Evolutionary conservation across 2,329 filamentous ascomycete genomes (phyloP).

Genomic region (Trematosphaeria pertusa): DNA sequence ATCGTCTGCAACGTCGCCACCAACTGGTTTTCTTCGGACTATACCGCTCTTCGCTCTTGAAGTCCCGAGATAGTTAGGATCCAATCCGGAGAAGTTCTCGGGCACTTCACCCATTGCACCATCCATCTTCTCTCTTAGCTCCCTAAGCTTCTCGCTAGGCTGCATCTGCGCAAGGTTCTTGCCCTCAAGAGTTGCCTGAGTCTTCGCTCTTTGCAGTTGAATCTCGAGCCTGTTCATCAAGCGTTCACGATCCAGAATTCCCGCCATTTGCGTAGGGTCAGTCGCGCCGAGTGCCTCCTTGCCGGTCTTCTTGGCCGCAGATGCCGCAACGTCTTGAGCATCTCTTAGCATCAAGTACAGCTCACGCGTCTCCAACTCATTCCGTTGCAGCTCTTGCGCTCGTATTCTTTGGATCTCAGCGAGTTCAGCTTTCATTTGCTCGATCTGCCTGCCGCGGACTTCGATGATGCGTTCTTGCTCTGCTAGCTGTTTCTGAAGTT

Average conservation of each 20-base stretch:
- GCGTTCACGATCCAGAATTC: conserved; percentile 89
- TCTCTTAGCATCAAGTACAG: conserved; percentile 98
- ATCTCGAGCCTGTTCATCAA: conserved; percentile 94
- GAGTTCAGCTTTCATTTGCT: conserved; percentile 87
- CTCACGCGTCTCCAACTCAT: conserved; percentile 94
- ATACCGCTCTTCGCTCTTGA: conserved; percentile 52
- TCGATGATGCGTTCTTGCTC: conserved; percentile 92
- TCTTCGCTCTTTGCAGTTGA: conserved; percentile 96
- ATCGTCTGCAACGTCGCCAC: conserved; percentile 49
- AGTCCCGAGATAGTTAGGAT: conserved; percentile 70
- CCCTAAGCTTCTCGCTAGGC: conserved; percentile 89
- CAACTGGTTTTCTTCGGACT: conserved; percentile 46
- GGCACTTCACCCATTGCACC: conserved; percentile 57
- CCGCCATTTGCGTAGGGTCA: conserved; percentile 81
- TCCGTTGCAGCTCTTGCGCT: conserved; percentile 89
- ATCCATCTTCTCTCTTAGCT: conserved; percentile 95
- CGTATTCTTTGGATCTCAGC: conserved; percentile 85
- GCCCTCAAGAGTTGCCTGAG: conserved; percentile 95
- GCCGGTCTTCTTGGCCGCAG: conserved; percentile 71
- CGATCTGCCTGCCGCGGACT: conserved; percentile 83
- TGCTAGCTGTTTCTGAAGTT: conserved; percentile 91
- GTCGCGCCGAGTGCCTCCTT: conserved; percentile 63
- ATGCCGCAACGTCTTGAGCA: conserved; percentile 93
- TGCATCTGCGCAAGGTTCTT: conserved; percentile 85
- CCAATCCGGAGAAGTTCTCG: conserved; percentile 59